Conservation (phyloP, 116 monocot genomes). For the Phalaenopsis hybrid region DNA sequence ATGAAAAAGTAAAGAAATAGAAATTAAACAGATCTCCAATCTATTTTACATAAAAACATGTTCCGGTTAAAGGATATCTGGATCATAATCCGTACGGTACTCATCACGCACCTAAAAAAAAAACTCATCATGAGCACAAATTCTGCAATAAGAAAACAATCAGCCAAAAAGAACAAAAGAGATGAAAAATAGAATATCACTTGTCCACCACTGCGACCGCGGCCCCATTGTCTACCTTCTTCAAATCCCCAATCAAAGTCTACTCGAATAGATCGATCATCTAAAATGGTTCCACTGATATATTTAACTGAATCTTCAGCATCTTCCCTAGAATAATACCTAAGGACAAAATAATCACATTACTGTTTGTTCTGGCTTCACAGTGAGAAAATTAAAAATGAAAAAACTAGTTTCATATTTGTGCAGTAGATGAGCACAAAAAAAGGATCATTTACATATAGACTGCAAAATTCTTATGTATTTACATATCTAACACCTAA, state of each 20-base stretch:
- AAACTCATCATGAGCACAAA: constrained; percentile 4
- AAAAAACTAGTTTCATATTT: not conserved
- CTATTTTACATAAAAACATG: not conserved
- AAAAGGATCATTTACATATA: not conserved
- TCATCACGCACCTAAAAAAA: constrained; percentile 86
- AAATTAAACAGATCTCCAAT: not conserved
- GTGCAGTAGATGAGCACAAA: not conserved
- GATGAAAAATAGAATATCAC: constrained; percentile 21
- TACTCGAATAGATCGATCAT: constrained; percentile 94
- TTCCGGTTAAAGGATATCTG: constrained; percentile 78
- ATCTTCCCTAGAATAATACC: constrained; percentile 88
- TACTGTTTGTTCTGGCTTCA: not conserved
- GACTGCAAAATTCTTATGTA: too few relatives aligned
- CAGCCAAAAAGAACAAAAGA: not conserved
- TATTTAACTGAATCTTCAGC: constrained; percentile 95
- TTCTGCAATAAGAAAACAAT: not conserved
- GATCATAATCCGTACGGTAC: constrained; percentile 99
- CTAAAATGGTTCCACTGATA: constrained; percentile 96
- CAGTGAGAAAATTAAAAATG: not conserved
- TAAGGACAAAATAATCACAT: constrained; percentile 22
- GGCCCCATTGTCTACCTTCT: constrained; percentile 99
- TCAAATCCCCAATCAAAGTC: constrained; percentile 99
- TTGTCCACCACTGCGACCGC: constrained; percentile 98
- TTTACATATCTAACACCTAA: too few relatives aligned
- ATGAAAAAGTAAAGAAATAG: not conserved